These are phyloP conservation scores for Chenopodium album DNA, from an alignment of 148 eudicot genomes.

Conservation along the genomic window DNA sequence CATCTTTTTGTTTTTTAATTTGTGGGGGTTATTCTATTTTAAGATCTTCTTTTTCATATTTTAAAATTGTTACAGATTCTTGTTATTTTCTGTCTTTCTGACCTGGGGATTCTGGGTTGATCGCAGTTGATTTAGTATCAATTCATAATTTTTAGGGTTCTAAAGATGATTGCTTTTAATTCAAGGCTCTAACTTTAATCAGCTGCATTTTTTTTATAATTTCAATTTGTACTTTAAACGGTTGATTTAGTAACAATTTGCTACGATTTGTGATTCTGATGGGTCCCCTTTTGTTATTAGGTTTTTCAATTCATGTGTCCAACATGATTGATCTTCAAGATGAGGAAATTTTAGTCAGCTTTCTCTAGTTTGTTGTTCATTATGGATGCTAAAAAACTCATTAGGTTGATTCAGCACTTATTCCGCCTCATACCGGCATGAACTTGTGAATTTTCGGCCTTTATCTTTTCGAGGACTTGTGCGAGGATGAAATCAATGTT, in stretches of 20 bases:
- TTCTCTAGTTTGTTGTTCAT: too few relatives aligned
- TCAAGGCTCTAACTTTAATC: neutral
- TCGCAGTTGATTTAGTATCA: neutral
- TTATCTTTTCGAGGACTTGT: slow-evolving; percentile 37
- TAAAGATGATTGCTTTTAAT: slow-evolving; percentile 24
- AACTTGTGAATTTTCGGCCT: slow-evolving; percentile 11
- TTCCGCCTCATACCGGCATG: slow-evolving; percentile 14
- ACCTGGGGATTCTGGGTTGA: neutral
- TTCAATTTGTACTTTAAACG: neutral
- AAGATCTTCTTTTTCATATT: too few relatives aligned
- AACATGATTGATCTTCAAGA: neutral
- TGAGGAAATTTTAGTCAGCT: neutral
- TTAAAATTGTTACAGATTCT: too few relatives aligned
- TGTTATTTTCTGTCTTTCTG: too few relatives aligned
- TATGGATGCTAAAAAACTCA: too few relatives aligned
- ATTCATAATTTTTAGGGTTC: slow-evolving; percentile 6
- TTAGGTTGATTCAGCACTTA: too few relatives aligned
- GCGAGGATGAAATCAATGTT: slow-evolving; percentile 47
- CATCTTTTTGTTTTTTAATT: too few relatives aligned
- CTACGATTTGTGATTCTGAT: neutral
- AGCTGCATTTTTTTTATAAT: too few relatives aligned
- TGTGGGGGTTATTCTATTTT: too few relatives aligned
- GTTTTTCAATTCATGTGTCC: neutral
- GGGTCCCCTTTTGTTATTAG: neutral
- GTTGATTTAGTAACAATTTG: neutral